phyloP scores from a whole-genome alignment of 2,329 filamentous ascomycete species.

The Trichoderma oligosporum region DNA sequence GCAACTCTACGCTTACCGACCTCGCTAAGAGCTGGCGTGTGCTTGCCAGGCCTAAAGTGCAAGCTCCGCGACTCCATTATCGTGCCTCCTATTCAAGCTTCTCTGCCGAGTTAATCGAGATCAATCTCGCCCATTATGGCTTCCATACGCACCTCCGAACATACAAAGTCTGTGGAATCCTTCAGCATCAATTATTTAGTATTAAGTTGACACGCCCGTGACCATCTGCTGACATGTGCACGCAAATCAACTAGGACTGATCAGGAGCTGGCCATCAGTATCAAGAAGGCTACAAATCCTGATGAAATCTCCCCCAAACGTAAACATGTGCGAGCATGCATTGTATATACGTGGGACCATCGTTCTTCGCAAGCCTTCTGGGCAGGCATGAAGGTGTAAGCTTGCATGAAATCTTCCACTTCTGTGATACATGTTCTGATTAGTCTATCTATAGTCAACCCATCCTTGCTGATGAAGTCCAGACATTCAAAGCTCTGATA shows the following conservation, averaged over 20 bases:
- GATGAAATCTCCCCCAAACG: conserved; percentile 67
- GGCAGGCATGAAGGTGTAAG: conserved; percentile 97
- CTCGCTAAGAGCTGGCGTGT: background rate
- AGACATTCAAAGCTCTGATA: conserved; percentile 98
- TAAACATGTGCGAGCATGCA: conserved; percentile 97
- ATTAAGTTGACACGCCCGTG: background rate
- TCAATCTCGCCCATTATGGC: conserved; percentile 25
- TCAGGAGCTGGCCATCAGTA: conserved; percentile 65
- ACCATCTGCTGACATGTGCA: background rate
- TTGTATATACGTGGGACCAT: conserved; percentile 99
- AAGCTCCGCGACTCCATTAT: conserved; percentile 2
- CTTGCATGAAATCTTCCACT: conserved; percentile 28
- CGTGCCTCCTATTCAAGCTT: conserved; percentile 16
- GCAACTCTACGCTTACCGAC: background rate
- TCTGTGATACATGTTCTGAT: background rate
- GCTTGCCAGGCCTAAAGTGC: background rate
- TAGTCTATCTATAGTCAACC: conserved; percentile 65
- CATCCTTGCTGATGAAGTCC: conserved; percentile 96
- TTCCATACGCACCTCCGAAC: conserved; percentile 34
- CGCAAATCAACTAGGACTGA: conserved; percentile 51
- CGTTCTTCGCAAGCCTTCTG: conserved; percentile 94
- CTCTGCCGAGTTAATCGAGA: background rate
- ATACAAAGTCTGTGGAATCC: conserved; percentile 34
- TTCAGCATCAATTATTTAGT: background rate
- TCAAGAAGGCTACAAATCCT: conserved; percentile 64